Percentiles rank a stretch among this genome's conserved stretches.
Conservation (phyloP, 176 grass and related monocot species). For the Saccharum spontaneum region DNA sequence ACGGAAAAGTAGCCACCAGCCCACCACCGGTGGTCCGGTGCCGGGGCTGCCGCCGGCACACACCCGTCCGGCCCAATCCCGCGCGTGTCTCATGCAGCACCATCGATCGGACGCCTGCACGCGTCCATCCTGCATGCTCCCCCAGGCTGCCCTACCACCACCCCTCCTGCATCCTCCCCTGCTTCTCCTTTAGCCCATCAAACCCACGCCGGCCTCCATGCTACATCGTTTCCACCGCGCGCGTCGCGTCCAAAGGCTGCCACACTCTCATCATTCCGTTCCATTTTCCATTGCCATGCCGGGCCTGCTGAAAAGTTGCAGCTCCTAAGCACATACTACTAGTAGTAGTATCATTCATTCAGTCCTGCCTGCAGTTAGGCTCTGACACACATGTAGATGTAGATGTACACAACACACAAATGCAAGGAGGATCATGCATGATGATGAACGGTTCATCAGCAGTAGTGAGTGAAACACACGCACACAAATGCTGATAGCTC, state of each 20-base stretch:
- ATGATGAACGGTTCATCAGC: too few relatives aligned
- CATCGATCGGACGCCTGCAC: background rate
- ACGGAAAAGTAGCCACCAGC: background rate
- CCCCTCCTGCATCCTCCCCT: background rate
- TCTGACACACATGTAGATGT: background rate
- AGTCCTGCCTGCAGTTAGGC: background rate
- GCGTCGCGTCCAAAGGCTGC: slow-evolving; percentile 29
- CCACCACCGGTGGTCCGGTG: background rate
- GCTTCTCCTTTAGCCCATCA: too few relatives aligned
- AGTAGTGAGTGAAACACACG: too few relatives aligned
- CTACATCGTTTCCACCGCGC: background rate
- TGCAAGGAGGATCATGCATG: background rate
- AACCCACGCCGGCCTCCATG: slow-evolving; percentile 14
- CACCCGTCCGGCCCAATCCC: background rate
- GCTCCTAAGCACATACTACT: background rate
- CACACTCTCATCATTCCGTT: background rate
- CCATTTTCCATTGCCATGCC: background rate
- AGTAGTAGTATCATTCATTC: background rate
- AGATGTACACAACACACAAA: too few relatives aligned
- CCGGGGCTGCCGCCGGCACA: background rate
- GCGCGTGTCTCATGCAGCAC: background rate
- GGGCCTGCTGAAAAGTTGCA: background rate
- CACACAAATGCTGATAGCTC: too few relatives aligned
- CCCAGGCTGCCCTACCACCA: background rate
- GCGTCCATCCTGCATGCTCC: background rate